Evolutionary conservation across 2,329 filamentous ascomycete species (phyloP).

Genomic region (Emmonsia crescens): DNA sequence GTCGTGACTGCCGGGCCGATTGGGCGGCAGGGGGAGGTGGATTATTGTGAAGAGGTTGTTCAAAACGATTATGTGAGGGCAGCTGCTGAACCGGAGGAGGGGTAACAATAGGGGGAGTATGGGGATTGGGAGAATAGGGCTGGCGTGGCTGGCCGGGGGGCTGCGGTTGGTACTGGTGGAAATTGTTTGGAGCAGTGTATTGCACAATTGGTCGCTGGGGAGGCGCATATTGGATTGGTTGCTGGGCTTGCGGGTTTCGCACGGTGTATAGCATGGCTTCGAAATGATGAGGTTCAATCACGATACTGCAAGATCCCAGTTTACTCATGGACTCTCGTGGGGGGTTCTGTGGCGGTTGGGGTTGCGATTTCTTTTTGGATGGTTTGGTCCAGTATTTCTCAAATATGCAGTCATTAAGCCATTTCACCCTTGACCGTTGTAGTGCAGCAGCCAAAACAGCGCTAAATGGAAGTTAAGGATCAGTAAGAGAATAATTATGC

Average conservation of each 20-base stretch:
- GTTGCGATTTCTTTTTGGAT: constrained; percentile 43
- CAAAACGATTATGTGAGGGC: neutral
- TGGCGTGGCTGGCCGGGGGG: constrained; percentile 21
- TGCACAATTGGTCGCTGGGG: constrained; percentile 34
- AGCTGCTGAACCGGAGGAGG: neutral
- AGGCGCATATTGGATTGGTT: constrained; percentile 28
- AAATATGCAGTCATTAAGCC: constrained; percentile 44
- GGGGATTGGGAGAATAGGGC: constrained; percentile 16
- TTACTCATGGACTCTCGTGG: constrained; percentile 44
- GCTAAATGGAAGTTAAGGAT: constrained; percentile 24
- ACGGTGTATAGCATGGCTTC: constrained; percentile 48
- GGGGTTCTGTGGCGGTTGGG: constrained; percentile 36
- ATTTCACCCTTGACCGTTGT: constrained; percentile 48
- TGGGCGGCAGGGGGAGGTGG: neutral
- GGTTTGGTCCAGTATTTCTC: constrained; percentile 50
- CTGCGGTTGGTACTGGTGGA: constrained; percentile 34
- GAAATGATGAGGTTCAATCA: constrained; percentile 54
- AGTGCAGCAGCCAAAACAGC: constrained; percentile 48
- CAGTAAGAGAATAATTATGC: constrained; percentile 9
- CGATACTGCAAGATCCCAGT: constrained; percentile 48
- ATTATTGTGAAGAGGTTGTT: neutral
- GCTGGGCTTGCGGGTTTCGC: constrained; percentile 37
- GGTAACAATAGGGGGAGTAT: constrained; percentile 10
- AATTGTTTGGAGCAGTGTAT: constrained; percentile 31
- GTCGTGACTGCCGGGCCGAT: neutral